Percentiles rank a stretch among this genome's conserved stretches.
Conservation (phyloP, 768 basidiomycete species). For the Chalciporus piperatus region DNA sequence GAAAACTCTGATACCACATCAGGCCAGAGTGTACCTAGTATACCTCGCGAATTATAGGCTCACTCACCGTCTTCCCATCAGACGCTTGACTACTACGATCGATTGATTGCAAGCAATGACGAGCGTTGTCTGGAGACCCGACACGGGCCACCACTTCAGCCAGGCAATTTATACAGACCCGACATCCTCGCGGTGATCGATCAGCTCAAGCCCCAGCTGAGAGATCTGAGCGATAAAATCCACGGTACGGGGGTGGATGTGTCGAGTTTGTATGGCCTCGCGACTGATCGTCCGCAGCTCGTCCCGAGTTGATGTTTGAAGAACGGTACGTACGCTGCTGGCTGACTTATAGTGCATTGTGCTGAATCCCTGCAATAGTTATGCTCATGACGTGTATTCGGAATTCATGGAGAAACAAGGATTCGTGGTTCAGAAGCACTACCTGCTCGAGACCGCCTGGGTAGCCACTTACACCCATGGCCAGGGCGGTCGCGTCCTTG, state of each 20-base stretch:
- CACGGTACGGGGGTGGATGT: slow-evolving; percentile 44
- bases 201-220: slow-evolving; percentile 52
- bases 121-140: slow-evolving; percentile 42
- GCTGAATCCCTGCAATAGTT: slow-evolving; percentile 34
- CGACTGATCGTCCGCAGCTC: slow-evolving; percentile 40
- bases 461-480: slow-evolving; percentile 66
- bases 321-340: slow-evolving; percentile 48
- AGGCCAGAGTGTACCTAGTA: no score
- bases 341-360: background rate
- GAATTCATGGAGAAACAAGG: slow-evolving; percentile 63
- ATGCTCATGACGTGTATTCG: slow-evolving; percentile 71
- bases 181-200: slow-evolving; percentile 59
- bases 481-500: slow-evolving; percentile 64
- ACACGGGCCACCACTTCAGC: slow-evolving; percentile 24
- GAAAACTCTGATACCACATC: no score
- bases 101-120: slow-evolving; percentile 9
- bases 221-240: slow-evolving; percentile 67
- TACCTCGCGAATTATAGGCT: no score
- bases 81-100: no score
- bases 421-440: slow-evolving; percentile 60
- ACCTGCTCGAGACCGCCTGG: slow-evolving; percentile 75
- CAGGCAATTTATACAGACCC: slow-evolving; percentile 46
- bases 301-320: slow-evolving; percentile 68
- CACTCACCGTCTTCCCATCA: no score
- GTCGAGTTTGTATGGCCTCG: background rate